These are phyloP conservation scores for Trichaptum fuscoviolaceum DNA, from an alignment of 768 basidiomycete species.

Conservation along the genomic window DNA sequence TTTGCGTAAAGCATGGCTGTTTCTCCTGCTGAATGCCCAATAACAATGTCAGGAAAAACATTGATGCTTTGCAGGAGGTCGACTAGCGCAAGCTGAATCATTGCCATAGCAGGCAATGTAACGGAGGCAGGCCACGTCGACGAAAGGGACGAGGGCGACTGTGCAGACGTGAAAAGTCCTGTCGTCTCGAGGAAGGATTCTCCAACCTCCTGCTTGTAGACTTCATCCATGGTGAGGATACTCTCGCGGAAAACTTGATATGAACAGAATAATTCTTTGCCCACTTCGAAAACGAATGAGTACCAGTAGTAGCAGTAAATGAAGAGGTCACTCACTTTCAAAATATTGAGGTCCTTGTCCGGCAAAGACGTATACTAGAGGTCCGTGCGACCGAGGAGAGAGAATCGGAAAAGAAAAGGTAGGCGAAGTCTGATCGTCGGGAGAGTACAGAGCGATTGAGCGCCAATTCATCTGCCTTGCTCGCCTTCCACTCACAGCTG, in stretches of 20 bases:
- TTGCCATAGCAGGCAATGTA: slow-evolving; percentile 36
- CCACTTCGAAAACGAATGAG: slow-evolving; percentile 22
- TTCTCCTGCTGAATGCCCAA: slow-evolving; percentile 47
- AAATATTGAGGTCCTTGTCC: slow-evolving; percentile 37
- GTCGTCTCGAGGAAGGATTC: slow-evolving; percentile 30
- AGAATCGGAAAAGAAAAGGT: slow-evolving; percentile 25
- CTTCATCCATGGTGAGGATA: slow-evolving; percentile 33
- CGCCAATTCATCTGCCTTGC: background rate
- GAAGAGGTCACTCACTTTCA: slow-evolving; percentile 25
- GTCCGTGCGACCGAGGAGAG: slow-evolving; percentile 19
- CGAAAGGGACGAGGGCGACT: slow-evolving; percentile 7
- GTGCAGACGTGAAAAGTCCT: slow-evolving; percentile 30
- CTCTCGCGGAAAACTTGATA: slow-evolving; percentile 33
- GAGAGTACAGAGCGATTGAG: slow-evolving; percentile 24
- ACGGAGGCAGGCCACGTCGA: slow-evolving; percentile 30
- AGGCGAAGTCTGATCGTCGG: background rate
- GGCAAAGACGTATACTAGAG: slow-evolving; percentile 34
- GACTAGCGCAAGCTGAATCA: slow-evolving; percentile 42
- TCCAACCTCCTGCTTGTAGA: slow-evolving; percentile 26
- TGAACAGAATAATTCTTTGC: slow-evolving; percentile 28
- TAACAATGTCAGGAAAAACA: slow-evolving; percentile 30
- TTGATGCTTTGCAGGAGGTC: slow-evolving; percentile 34
- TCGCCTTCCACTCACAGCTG: background rate
- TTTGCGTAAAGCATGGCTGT: slow-evolving; percentile 39
- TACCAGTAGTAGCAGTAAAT: background rate